A percentile compares a stretch with the other conserved stretches of the same genome.
Conservation (phyloP, 2,329 filamentous ascomycete species). For the Ophiostoma ips region DNA sequence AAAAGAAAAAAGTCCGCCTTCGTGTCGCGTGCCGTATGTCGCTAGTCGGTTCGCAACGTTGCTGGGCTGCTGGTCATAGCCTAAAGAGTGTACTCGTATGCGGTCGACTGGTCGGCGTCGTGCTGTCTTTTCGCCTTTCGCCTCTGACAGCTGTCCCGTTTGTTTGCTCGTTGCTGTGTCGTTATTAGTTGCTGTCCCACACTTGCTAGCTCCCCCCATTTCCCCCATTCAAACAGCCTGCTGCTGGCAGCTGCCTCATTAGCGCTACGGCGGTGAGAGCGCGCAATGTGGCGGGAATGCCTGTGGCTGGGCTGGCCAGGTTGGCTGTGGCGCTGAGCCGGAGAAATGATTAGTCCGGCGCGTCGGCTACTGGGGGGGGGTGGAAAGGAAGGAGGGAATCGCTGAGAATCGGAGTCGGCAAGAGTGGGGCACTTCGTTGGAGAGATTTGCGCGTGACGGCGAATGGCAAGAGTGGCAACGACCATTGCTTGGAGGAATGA, state of each 20-base stretch:
- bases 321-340: background rate
- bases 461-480: background rate
- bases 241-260: background rate
- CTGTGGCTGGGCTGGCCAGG: background rate
- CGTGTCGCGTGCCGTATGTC: background rate
- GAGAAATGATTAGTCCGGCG: constrained; percentile 1
- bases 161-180: background rate
- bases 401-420: background rate
- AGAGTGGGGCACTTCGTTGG: background rate
- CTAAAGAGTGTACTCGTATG: background rate
- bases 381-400: no score
- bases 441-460: background rate
- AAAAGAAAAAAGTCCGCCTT: no score
- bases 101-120: background rate
- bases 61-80: background rate
- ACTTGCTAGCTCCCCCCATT: constrained; percentile 1
- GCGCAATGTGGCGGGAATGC: background rate
- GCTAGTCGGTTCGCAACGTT: background rate
- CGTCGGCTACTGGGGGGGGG: no score
- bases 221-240: no score
- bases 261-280: background rate
- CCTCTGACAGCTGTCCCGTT: background rate
- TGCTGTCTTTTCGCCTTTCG: background rate
- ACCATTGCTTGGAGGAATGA: no score
- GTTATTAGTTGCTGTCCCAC: no score